A percentile compares a stretch with the other conserved stretches of the same genome.
phyloP scores from a whole-genome alignment of 2,329 filamentous ascomycete species.

The Pochonia chlamydosporia region DNA sequence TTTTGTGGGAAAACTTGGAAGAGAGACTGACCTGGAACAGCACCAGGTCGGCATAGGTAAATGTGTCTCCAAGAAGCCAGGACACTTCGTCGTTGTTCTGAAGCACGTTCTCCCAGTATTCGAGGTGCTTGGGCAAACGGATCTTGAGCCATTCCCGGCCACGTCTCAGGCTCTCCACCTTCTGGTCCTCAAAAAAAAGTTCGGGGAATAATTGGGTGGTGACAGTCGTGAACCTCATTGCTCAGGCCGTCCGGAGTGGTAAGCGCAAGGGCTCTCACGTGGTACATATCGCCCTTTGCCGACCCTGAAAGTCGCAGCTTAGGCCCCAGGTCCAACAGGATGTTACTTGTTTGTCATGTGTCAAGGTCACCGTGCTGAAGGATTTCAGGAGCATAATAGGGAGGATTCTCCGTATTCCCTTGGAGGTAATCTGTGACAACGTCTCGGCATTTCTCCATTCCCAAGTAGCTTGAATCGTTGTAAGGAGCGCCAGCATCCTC shows the following conservation, averaged over 20 bases:
- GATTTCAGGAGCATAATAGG: neutral
- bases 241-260: conserved; percentile 61
- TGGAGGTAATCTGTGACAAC: neutral
- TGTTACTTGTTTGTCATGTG: conserved; percentile 57
- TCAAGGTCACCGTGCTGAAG: neutral
- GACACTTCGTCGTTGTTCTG: conserved; percentile 47
- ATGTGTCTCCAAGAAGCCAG: conserved; percentile 52
- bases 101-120: conserved; percentile 60
- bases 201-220: conserved; percentile 56
- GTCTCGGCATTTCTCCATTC: neutral
- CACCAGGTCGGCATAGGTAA: conserved; percentile 63
- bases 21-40: conserved; percentile 65
- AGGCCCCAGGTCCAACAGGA: conserved; percentile 48
- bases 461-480: conserved; percentile 46
- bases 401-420: neutral
- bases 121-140: conserved; percentile 50
- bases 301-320: conserved; percentile 22
- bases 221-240: conserved; percentile 64
- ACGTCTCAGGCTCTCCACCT: neutral
- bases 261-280: conserved; percentile 51
- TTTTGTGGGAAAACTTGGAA: too few relatives aligned
- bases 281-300: conserved; percentile 28
- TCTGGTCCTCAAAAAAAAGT: conserved; percentile 66
- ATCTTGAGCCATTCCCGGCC: neutral
- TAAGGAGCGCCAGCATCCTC: conserved; percentile 58